Percentiles rank a stretch among this genome's conserved stretches.
phyloP scores from a whole-genome alignment of 192 early-diverging fungal genomes.

The Phycomyces blakesleeanus region DNA sequence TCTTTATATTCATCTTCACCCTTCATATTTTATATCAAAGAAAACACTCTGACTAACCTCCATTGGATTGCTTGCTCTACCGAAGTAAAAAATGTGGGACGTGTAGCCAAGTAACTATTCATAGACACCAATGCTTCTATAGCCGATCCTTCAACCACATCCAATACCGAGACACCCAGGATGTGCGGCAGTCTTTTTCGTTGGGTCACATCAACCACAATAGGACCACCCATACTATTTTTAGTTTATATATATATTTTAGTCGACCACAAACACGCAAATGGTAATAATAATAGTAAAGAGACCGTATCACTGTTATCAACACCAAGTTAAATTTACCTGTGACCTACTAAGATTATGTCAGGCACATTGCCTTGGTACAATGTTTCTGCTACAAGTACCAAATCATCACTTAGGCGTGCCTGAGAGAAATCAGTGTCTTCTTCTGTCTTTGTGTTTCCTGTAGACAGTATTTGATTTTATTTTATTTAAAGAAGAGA shows the following conservation, averaged over 20 bases:
- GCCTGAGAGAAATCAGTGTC: constrained; percentile 54
- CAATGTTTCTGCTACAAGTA: constrained; percentile 40
- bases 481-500: too few relatives aligned
- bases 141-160: constrained; percentile 77
- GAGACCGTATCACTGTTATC: too few relatives aligned
- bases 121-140: constrained; percentile 53
- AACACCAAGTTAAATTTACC: too few relatives aligned
- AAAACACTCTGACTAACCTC: constrained; percentile 45
- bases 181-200: constrained; percentile 45
- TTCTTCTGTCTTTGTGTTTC: constrained; percentile 41
- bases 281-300: too few relatives aligned
- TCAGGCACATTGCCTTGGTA: constrained; percentile 48
- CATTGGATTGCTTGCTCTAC: constrained; percentile 52
- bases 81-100: constrained; percentile 46
- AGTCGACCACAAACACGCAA: too few relatives aligned
- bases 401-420: constrained; percentile 55
- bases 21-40: not conserved
- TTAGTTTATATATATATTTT: not conserved
- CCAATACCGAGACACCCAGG: constrained; percentile 64
- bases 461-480: too few relatives aligned
- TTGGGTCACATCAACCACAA: constrained; percentile 61
- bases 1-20: too few relatives aligned
- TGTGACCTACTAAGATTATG: constrained; percentile 75
- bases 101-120: constrained; percentile 38
- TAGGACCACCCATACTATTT: constrained; percentile 73